Evolutionary conservation across 169 alveolate genomes (phyloP).

Genomic region (Perkinsus olseni): DNA sequence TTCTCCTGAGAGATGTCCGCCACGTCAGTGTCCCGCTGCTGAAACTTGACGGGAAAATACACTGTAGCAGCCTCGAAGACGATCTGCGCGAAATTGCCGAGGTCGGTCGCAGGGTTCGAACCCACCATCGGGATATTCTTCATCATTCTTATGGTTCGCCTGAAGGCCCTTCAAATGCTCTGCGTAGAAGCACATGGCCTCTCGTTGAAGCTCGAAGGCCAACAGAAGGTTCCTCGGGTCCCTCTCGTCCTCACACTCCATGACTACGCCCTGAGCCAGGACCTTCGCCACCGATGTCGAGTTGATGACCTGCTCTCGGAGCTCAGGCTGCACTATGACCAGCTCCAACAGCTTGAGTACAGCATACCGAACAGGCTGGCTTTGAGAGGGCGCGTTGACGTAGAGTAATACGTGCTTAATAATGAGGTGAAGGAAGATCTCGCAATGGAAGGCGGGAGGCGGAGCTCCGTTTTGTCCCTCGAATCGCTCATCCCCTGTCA

Average conservation of each 20-base stretch:
- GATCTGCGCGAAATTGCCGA: neutral
- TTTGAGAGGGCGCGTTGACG: neutral
- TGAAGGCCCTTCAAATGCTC: neutral
- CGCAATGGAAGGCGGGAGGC: neutral
- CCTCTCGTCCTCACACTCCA: slow-evolving; percentile 25
- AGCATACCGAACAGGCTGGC: neutral
- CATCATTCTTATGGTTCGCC: neutral
- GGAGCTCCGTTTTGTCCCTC: neutral
- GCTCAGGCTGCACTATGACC: neutral
- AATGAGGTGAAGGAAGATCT: neutral
- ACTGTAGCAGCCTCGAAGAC: neutral
- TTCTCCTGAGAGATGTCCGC: neutral
- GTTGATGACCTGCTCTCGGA: neutral
- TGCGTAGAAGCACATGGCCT: neutral
- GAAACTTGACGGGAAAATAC: neutral
- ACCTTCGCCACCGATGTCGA: neutral
- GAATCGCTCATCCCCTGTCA: neutral
- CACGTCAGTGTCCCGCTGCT: neutral
- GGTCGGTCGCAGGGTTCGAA: neutral
- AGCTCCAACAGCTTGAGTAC: neutral
- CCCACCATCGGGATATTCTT: neutral
- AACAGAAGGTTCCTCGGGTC: slow-evolving; percentile 34
- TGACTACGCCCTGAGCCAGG: neutral
- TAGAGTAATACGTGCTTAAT: neutral
- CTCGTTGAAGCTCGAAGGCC: neutral